phyloP scores from a whole-genome alignment of 2,329 filamentous ascomycete genomes.

The Pseudogymnoascus sp. region DNA sequence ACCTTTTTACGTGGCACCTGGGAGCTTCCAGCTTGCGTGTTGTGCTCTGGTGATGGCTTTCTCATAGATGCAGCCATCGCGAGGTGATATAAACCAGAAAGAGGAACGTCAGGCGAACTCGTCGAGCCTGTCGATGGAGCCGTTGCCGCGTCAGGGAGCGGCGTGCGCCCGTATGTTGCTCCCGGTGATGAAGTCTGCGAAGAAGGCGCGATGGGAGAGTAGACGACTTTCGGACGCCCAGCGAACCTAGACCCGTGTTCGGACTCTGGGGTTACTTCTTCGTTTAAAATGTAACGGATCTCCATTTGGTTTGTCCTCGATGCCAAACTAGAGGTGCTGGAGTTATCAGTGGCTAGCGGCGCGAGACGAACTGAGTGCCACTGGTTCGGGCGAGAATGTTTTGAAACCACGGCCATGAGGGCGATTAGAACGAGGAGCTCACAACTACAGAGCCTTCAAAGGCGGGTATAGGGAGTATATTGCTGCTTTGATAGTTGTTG shows the following conservation, averaged over 20 bases:
- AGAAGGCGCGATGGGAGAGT: not conserved
- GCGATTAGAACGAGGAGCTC: not conserved
- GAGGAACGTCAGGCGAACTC: not conserved
- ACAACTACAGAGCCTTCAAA: not conserved
- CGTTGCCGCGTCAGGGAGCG: not conserved
- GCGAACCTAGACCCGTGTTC: not conserved
- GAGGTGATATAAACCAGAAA: not conserved
- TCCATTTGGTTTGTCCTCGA: not conserved
- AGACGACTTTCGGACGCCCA: not conserved
- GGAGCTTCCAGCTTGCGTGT: not conserved
- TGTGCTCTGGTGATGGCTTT: not conserved
- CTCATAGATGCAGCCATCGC: not conserved
- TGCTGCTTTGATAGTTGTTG: not conserved
- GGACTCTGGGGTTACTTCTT: not conserved
- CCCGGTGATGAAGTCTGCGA: not conserved
- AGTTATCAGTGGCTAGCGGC: not conserved
- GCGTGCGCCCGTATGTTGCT: not conserved
- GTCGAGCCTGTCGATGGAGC: not conserved
- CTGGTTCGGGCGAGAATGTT: not conserved
- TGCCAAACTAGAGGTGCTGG: not conserved
- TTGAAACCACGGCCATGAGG: not conserved
- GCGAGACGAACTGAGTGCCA: not conserved
- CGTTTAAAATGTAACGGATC: not conserved
- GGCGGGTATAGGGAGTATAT: not conserved
- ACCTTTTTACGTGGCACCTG: not conserved